These are phyloP conservation scores for Penicillium polonicum DNA, from an alignment of 2,329 filamentous ascomycete species.

Conservation along the genomic window DNA sequence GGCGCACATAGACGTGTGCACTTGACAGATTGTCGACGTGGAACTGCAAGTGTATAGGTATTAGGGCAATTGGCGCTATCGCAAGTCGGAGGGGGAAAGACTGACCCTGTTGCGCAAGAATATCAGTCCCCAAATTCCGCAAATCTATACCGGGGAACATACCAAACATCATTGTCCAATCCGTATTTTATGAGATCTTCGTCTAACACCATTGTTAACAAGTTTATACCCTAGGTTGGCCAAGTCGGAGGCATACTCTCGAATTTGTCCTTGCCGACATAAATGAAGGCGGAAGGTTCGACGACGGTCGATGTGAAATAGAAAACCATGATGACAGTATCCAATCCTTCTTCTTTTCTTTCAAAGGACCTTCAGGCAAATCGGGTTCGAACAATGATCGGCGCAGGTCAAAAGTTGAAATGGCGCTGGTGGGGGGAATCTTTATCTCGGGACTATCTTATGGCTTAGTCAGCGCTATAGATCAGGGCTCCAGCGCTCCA, in stretches of 20 bases:
- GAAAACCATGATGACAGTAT: constrained; percentile 69
- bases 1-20: constrained; percentile 91
- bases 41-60: constrained; percentile 58
- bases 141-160: constrained; percentile 11
- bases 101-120: constrained; percentile 31
- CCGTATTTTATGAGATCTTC: constrained; percentile 91
- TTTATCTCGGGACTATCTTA: background rate
- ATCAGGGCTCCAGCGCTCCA: too few species aligned
- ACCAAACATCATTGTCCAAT: constrained; percentile 96
- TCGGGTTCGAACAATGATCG: background rate
- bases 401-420: constrained; percentile 1
- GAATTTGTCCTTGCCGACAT: constrained; percentile 98
- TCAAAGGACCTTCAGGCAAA: background rate
- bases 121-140: constrained; percentile 6
- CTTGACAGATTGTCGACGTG: constrained; percentile 97
- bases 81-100: constrained; percentile 9
- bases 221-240: background rate
- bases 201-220: constrained; percentile 55
- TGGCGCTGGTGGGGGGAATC: background rate
- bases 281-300: constrained; percentile 79
- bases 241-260: constrained; percentile 67
- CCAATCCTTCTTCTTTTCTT: background rate
- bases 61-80: constrained; percentile 10
- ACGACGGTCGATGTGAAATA: constrained; percentile 90
- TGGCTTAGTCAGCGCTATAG: background rate